phyloP scores from a whole-genome alignment of 225 moss, liverwort and hornwort species.

The Marchantia polymorpha region DNA sequence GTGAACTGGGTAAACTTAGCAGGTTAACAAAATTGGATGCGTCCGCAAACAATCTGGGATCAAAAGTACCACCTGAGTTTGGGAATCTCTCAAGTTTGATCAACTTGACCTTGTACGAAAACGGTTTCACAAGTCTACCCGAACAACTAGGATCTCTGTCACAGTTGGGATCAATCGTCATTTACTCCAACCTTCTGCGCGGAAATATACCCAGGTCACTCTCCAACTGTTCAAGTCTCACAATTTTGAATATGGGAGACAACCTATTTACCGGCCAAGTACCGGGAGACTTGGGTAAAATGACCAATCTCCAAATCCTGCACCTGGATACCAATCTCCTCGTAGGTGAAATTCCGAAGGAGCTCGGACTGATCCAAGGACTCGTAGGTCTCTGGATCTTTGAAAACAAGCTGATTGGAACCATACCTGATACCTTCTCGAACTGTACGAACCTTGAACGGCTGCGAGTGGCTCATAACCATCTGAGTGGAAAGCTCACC shows the following conservation, averaged over 20 bases:
- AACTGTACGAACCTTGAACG: constrained; percentile 25
- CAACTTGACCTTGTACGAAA: background rate
- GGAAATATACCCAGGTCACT: too few relatives aligned
- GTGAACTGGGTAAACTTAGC: background rate
- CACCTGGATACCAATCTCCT: constrained; percentile 19
- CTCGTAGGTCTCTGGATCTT: constrained; percentile 22
- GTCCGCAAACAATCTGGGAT: background rate
- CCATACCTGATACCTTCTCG: constrained; percentile 15
- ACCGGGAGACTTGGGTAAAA: background rate
- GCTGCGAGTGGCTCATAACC: constrained; percentile 42
- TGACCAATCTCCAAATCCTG: constrained; percentile 8
- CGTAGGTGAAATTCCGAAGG: constrained; percentile 26
- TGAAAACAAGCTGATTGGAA: constrained; percentile 27
- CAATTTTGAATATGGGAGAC: background rate
- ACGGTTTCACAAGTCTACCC: background rate
- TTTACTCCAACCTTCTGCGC: too few relatives aligned
- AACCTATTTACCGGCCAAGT: background rate
- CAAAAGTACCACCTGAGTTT: too few relatives aligned
- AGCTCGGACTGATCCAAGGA: constrained; percentile 8
- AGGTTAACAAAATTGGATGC: background rate
- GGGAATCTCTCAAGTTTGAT: too few relatives aligned
- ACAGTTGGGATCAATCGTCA: background rate
- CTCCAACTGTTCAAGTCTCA: background rate
- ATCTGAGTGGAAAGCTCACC: constrained; percentile 35
- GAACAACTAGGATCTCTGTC: background rate